Evolutionary conservation across 371 early-diverging fungal genomes (phyloP).

Genomic region (Choanephora cucurbitarum): DNA sequence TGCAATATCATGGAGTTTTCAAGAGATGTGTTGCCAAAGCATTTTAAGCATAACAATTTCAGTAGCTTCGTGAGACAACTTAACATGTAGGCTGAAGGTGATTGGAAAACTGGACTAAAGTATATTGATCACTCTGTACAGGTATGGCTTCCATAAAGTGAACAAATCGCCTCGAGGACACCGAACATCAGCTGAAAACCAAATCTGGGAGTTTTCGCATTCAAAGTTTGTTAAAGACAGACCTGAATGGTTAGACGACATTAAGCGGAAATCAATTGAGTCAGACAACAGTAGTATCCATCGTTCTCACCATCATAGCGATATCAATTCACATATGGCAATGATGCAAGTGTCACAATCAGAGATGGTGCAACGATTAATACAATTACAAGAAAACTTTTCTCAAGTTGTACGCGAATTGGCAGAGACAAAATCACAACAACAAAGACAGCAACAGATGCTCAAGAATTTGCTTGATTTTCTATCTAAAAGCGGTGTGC

Average conservation of each 20-base stretch:
- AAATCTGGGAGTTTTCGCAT: slow-evolving; percentile 66
- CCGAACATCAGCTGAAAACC: slow-evolving; percentile 76
- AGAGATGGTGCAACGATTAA: slow-evolving; percentile 69
- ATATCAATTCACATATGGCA: slow-evolving; percentile 65
- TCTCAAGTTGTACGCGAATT: slow-evolving; percentile 70
- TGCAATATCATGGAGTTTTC: slow-evolving; percentile 88
- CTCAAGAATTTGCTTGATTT: slow-evolving; percentile 65
- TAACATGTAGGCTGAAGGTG: slow-evolving; percentile 75
- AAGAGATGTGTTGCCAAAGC: slow-evolving; percentile 78
- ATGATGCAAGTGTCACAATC: slow-evolving; percentile 70
- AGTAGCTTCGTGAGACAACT: slow-evolving; percentile 87
- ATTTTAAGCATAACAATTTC: slow-evolving; percentile 88
- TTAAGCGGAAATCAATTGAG: slow-evolving; percentile 72
- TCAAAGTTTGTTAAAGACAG: slow-evolving; percentile 56
- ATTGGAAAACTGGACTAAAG: no score
- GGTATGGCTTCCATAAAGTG: slow-evolving; percentile 73
- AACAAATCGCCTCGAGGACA: slow-evolving; percentile 76
- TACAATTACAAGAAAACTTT: slow-evolving; percentile 71
- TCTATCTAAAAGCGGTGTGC: slow-evolving; percentile 47
- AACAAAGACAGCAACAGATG: slow-evolving; percentile 60
- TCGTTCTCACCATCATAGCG: slow-evolving; percentile 59
- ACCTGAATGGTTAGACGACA: slow-evolving; percentile 56
- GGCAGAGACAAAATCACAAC: slow-evolving; percentile 64
- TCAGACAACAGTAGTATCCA: slow-evolving; percentile 58
- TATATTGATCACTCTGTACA: slow-evolving; percentile 5